These are phyloP conservation scores for Berkeleyomyces rouxiae DNA, from an alignment of 2,329 filamentous ascomycete species.

Conservation along the genomic window DNA sequence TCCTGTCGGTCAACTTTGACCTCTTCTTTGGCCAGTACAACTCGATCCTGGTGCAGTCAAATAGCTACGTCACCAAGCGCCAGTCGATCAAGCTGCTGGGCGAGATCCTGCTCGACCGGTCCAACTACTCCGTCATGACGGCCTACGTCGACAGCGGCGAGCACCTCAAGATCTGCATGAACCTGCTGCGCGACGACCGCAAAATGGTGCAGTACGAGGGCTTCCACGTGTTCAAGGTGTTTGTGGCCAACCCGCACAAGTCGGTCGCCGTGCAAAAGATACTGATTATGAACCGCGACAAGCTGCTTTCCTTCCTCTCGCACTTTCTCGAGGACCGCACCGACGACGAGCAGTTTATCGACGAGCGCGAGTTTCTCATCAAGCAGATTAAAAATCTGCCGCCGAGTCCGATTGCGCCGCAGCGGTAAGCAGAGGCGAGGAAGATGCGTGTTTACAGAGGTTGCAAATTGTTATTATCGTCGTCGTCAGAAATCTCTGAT, in stretches of 20 bases:
- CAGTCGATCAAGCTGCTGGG: slow-evolving; percentile 96
- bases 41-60: slow-evolving; percentile 68
- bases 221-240: slow-evolving; percentile 99
- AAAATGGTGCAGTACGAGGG: slow-evolving; percentile 99
- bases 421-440: slow-evolving; percentile 23
- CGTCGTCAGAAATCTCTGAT: background rate
- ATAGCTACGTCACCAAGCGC: slow-evolving; percentile 92
- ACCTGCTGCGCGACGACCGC: slow-evolving; percentile 79
- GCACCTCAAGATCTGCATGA: slow-evolving; percentile 97
- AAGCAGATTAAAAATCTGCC: slow-evolving; percentile 72
- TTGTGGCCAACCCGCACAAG: slow-evolving; percentile 97
- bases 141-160: slow-evolving; percentile 89
- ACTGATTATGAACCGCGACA: slow-evolving; percentile 87
- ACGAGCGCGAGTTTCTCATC: slow-evolving; percentile 93
- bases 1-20: slow-evolving; percentile 78
- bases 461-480: background rate
- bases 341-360: slow-evolving; percentile 95
- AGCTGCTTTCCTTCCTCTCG: slow-evolving; percentile 73
- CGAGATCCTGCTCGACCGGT: slow-evolving; percentile 82
- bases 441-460: background rate
- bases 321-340: slow-evolving; percentile 88
- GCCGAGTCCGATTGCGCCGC: slow-evolving; percentile 35
- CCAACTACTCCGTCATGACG: slow-evolving; percentile 98
- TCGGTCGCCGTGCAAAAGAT: slow-evolving; percentile 92
- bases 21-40: slow-evolving; percentile 90